Base-by-base conservation (phyloP, 1,284 basidiomycete species). In the Sanguinoderma infundibulare region DNA sequence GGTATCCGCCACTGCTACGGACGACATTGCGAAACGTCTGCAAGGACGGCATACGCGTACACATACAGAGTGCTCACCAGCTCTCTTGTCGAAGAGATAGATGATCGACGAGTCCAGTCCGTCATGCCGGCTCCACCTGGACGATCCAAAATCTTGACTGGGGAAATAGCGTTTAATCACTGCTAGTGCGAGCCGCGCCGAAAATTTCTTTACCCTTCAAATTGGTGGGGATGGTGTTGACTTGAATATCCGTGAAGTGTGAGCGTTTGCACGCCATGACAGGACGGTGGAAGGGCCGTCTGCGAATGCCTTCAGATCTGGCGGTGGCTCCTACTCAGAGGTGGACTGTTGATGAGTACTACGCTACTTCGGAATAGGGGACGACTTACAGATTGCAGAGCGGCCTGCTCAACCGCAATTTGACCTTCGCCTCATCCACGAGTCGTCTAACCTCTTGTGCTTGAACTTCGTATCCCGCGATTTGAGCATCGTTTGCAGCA, bases 61-160 rank as follows among this genome's bases (percentile, higher is more conserved):
- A 12, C 9, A 10, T 1, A 20, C n/a, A 39, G 35, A 2, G n/a
- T 15, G 78, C 82, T 71, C 67, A 94, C 93, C 56, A 99, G 80
- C 78, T 99, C 98, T 59, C 97, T 84, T 1, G 97, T 99, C 1
- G 98, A 97, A 3, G 94, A n/a, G n/a, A n/a, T n/a, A 96, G 66
- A 99, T 94, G 67, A 99, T 88, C 49, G 99, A 78, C 1, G 96
- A 97, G 10, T 97, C 96, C 3, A 99, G 83, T 7, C 92, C 92
- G 73, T 95, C 93, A 64, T 87, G 84, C 3, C 87, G 87, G 0
- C 92, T 91, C 92, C 93, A 95, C 71, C 87, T 90, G 80, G 79
- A 50, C 90, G 81, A 70, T 91, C 90, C 28, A 95, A 81, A 28
- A 87, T 79, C 77, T 95, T 93, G 93, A 24, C 95, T 82, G 40